Base-by-base conservation (phyloP, 805 yeast genomes). In the Tetrapisispora phaffii region DNA sequence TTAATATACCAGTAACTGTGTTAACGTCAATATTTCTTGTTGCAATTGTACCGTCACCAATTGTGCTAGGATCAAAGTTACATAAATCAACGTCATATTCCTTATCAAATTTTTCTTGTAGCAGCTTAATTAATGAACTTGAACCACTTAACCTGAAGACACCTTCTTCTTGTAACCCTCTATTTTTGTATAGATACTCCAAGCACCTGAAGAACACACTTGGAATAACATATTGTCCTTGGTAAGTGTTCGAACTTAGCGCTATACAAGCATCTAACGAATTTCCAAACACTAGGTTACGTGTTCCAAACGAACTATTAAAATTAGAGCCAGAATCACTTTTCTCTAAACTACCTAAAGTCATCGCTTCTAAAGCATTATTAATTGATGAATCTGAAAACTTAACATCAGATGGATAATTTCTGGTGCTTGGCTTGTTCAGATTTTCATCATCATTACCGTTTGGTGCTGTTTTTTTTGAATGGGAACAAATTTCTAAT, bases 81-180 rank as follows among this genome's bases (percentile, higher is more conserved):
- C 71, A 73, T 44, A 89, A 69, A 57, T 85, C 86, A 41, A 85
- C 69, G 60, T 89, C 96, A 46, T 74, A 74, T 7, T 74, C 70
- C 13, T 61, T 70, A 59, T 88, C 85, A 68, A 84, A 90, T 39
- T 67, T 70, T 40, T 77, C 84, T 56, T 81, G 84, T 48, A 85
- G 71, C 34, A 71, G 75, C 51, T 80, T 77, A 35, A 85, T 87
- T 43, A 81, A 73, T 1, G 87, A 74, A 46, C 88, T 83, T 34
- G 95, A 85, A 4, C 97, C 97, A 63, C 89, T 85, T 47, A 88
- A 69, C 49, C 98, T 72, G 68, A 93, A 93, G 3, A 90, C 75
- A 13, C 98, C 98, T 56, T 88, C 96, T 62, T 85, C 93, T 50
- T 76, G 75, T 17, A 81, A 70, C 0, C 95, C 95, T 20, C 80